Evolutionary conservation across 768 basidiomycete genomes (phyloP).

Genomic region (Rhizopogon vulgaris): DNA sequence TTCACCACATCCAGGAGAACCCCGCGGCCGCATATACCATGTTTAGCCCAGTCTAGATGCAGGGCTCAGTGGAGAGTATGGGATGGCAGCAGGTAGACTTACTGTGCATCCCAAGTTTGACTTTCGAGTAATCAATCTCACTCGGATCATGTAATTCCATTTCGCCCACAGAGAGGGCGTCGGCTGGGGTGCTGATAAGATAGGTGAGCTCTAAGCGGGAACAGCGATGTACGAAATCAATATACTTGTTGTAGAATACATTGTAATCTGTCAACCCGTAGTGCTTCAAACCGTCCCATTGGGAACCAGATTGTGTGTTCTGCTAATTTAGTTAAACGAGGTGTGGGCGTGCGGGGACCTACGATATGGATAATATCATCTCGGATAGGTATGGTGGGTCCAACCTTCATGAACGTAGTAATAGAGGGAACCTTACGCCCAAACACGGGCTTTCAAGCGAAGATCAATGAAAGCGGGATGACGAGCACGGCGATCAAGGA

Average conservation of each 20-base stretch:
- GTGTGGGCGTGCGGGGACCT: constrained; percentile 8
- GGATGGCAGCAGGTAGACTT: constrained; percentile 16
- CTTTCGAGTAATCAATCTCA: constrained; percentile 38
- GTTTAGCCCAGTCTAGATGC: constrained; percentile 57
- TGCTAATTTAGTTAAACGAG: constrained; percentile 16
- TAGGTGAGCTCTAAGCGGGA: neutral
- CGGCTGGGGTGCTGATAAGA: constrained; percentile 34
- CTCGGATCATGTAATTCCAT: constrained; percentile 43
- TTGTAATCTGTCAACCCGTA: constrained; percentile 46
- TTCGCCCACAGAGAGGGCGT: constrained; percentile 37
- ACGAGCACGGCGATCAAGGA: neutral
- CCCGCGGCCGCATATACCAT: constrained; percentile 65
- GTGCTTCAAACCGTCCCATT: constrained; percentile 66
- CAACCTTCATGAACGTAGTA: constrained; percentile 28
- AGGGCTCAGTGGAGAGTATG: neutral
- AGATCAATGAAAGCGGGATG: neutral
- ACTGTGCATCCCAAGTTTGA: constrained; percentile 67
- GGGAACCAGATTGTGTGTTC: constrained; percentile 69
- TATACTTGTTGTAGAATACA: constrained; percentile 60
- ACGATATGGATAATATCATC: constrained; percentile 57
- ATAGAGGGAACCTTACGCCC: constrained; percentile 48
- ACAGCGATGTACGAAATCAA: neutral
- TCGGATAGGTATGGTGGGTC: constrained; percentile 13
- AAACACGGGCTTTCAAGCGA: constrained; percentile 47
- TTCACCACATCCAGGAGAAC: constrained; percentile 60